Percentiles rank a stretch among this genome's conserved stretches.
These are phyloP conservation scores for Echinosophora koreensis DNA, from an alignment of 306 rosid species.

Conservation along the genomic window DNA sequence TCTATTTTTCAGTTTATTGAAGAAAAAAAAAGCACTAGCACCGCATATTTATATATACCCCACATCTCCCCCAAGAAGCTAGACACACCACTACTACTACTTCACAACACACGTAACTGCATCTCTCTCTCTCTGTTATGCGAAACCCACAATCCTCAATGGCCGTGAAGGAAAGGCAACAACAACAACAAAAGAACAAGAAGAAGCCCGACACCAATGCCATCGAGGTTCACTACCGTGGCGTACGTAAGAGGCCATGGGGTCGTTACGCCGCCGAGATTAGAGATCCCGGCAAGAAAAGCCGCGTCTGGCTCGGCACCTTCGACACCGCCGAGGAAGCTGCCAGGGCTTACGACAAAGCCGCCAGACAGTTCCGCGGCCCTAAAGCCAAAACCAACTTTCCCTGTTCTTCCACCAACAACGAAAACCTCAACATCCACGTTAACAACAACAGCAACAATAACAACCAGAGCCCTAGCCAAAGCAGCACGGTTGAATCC, in stretches of 20 bases:
- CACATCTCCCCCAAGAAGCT: neutral
- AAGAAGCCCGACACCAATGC: constrained; percentile 39
- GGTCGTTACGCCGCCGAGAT: constrained; percentile 73
- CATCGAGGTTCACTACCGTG: constrained; percentile 58
- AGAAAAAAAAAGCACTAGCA: neutral
- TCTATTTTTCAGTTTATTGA: too few species aligned
- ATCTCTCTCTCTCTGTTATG: constrained; percentile 6
- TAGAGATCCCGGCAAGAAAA: constrained; percentile 64
- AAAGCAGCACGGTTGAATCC: constrained; percentile 68
- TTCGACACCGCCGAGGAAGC: constrained; percentile 73
- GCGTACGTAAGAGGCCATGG: constrained; percentile 66
- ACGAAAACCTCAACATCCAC: neutral
- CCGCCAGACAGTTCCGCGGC: constrained; percentile 64
- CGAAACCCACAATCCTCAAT: constrained; percentile 39
- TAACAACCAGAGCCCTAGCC: constrained; percentile 48
- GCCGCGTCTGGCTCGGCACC: constrained; percentile 68
- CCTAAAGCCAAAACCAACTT: constrained; percentile 65
- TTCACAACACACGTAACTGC: neutral
- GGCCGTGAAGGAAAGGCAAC: constrained; percentile 34
- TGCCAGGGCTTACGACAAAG: constrained; percentile 62
- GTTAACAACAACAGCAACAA: neutral
- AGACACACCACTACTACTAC: constrained; percentile 16
- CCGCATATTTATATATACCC: constrained; percentile 37
- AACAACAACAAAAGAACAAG: neutral
- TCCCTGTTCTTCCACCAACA: neutral